A percentile compares a stretch with the other conserved stretches of the same genome.
phyloP scores from a whole-genome alignment of 208 protist genomes.

The Endotrypanum monterogeii region DNA sequence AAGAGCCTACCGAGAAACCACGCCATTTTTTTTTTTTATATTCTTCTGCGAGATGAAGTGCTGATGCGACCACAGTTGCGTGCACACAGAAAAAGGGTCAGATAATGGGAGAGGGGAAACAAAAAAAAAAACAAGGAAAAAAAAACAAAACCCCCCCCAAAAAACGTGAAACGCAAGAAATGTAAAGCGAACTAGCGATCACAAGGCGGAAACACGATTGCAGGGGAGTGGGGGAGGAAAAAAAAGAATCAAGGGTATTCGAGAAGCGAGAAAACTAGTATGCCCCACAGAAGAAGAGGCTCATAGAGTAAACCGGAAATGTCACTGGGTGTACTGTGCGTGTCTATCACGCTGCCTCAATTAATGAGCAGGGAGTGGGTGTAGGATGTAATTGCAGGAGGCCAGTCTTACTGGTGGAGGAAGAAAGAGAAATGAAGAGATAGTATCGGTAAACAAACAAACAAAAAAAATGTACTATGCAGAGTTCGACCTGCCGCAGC shows the following conservation, averaged over 20 bases:
- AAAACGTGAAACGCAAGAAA: neutral
- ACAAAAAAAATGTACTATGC: no score
- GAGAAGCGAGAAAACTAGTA: neutral
- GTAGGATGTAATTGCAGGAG: no score
- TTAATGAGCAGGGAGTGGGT: no score
- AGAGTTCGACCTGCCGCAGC: no score
- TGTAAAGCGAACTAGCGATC: neutral
- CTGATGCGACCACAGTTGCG: neutral
- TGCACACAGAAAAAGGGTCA: neutral
- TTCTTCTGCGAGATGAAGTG: neutral
- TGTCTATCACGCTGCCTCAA: neutral
- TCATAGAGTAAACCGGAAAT: neutral
- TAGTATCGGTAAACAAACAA: no score
- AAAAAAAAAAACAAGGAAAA: no score
- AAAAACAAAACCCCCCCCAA: neutral
- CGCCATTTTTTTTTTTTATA: conserved; percentile 7
- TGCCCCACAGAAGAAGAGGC: neutral
- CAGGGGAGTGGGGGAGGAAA: neutral
- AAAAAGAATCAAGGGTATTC: neutral
- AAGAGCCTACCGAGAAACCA: conserved; percentile 19
- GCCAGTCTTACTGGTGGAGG: no score
- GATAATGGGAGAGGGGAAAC: no score
- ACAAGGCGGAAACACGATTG: neutral
- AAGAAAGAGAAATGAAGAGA: neutral
- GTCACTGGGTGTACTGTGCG: neutral